phyloP scores from a whole-genome alignment of 2,329 filamentous ascomycete species.

The Claviceps monticola region DNA sequence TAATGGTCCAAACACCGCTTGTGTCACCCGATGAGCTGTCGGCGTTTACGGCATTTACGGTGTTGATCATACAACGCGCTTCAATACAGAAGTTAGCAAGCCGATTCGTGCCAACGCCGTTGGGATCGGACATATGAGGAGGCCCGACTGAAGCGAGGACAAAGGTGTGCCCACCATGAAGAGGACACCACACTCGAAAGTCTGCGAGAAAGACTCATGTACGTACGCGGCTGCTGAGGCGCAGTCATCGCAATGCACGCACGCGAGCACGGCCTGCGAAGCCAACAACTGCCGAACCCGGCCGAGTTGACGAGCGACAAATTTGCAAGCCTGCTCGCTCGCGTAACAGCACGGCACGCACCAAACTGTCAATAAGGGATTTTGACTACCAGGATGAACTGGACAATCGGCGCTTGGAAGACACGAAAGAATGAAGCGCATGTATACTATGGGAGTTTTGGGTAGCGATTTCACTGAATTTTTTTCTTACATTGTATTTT shows the following conservation, averaged over 20 bases:
- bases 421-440: background rate
- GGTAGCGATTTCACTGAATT: background rate
- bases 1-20: conserved; percentile 5
- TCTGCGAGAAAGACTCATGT: no score
- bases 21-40: conserved; percentile 2
- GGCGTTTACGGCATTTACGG: background rate
- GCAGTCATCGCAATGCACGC: no score
- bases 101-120: no score
- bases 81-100: no score
- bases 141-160: no score
- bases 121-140: no score
- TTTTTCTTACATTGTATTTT: background rate
- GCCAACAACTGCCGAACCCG: background rate
- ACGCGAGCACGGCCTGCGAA: background rate
- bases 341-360: background rate
- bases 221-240: no score
- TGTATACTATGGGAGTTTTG: background rate
- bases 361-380: background rate
- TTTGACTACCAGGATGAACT: background rate
- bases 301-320: background rate
- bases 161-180: no score
- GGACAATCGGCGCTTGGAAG: background rate
- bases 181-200: no score
- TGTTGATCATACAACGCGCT: background rate
- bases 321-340: background rate